Base-by-base conservation (phyloP, 352 stramenopile species). In the Peronospora destructor region DNA sequence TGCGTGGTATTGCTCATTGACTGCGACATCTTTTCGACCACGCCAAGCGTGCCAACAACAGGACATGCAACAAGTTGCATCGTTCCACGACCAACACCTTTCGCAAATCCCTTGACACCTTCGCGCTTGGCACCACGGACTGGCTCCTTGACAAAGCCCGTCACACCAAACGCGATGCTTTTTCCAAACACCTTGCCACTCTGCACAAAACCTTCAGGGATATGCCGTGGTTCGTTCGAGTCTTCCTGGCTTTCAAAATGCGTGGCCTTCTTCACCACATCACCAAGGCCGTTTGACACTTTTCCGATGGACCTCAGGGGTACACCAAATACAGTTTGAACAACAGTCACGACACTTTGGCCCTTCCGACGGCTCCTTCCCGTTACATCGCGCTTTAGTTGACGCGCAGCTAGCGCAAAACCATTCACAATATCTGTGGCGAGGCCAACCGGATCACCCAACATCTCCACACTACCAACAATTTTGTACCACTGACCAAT, bases 401-500 rank as follows among this genome's bases (percentile, higher is more conserved):
- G 83, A 4, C 83, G 81, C 16, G 62, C 78, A 9, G 81, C 81
- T 10, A 91, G 41, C 21, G 81, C 79, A 56, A 94, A 91, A 9
- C 84, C 84, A 52, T 94, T 79, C 7, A 87, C 76, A 70, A 92
- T 87, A 63, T 94, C 84, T 0, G 76, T 89, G 7, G 83, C 76
- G 12, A 94, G 73, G 0, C 84, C 84, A 25, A 94, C 72, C 6
- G 84, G 84, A 53, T 94, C 84, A 12, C 84, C 84, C 10, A 94
- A 58, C 53, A 94, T 60, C 55, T 94, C 84, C 2, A 94, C 76
- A 51, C 77, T 90, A 29, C 84, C 84, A 16, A 94, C 84, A 21
- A 94, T 88, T 54, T 91, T 92, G 64, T 94, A 94, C 84, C 84
- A 94, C 54, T 94, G 84, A 0, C 79, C 67, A 19, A 94, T 55